Conservation (phyloP, 2,329 filamentous ascomycete genomes). For the Nemania serpens region DNA sequence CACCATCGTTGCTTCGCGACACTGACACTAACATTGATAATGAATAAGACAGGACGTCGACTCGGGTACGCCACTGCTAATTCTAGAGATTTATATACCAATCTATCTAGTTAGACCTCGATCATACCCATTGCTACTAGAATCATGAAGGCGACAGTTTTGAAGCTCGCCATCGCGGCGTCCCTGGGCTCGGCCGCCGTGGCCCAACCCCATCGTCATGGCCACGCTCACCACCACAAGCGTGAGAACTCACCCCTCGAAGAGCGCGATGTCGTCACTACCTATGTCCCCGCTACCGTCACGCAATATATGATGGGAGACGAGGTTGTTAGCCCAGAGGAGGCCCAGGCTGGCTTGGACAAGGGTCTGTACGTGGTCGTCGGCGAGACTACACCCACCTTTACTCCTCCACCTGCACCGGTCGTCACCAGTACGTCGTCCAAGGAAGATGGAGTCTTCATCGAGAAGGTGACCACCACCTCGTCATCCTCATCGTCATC, state of each 20-base stretch:
- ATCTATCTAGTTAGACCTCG: constrained; percentile 12
- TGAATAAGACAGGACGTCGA: constrained; percentile 11
- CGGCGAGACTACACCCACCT: constrained; percentile 61
- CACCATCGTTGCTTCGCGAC: neutral
- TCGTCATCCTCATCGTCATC: constrained; percentile 39
- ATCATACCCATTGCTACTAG: neutral
- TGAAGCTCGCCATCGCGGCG: constrained; percentile 57
- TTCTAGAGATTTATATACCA: constrained; percentile 3
- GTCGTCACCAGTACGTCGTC: constrained; percentile 41
- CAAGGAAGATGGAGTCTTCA: constrained; percentile 41
- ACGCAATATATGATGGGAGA: constrained; percentile 75
- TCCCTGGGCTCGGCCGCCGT: constrained; percentile 50
- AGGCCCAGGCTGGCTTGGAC: constrained; percentile 73
- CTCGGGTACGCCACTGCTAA: constrained; percentile 1
- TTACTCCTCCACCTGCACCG: constrained; percentile 49
- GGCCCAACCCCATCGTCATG: constrained; percentile 63
- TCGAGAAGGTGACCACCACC: constrained; percentile 39
- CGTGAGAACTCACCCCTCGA: constrained; percentile 53
- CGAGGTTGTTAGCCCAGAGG: constrained; percentile 60
- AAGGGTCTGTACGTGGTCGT: constrained; percentile 72
- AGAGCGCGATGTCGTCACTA: constrained; percentile 55
- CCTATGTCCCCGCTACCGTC: constrained; percentile 64
- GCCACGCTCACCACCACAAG: constrained; percentile 64
- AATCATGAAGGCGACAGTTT: constrained; percentile 55
- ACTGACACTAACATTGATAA: constrained; percentile 10